Base-by-base conservation (phyloP, 495 filamentous ascomycete species). In the Aspergillus nanangensis region DNA sequence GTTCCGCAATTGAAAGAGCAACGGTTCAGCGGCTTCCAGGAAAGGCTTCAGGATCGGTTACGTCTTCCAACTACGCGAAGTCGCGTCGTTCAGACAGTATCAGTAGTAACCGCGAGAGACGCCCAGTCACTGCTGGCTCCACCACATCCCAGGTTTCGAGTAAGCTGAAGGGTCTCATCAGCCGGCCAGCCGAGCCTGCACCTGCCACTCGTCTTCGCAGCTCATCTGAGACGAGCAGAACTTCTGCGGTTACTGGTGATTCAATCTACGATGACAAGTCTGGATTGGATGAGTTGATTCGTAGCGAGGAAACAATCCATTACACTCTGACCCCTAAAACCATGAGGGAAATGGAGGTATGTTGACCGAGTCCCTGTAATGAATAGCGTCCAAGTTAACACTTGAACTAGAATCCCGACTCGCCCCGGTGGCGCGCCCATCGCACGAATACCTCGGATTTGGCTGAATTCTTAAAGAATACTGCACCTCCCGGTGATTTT, bases 241-340 rank as follows among this genome's bases (percentile, higher is more conserved):
- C 61, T 45, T 61, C 63, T 45, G 43, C 61, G 45, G 53, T 57
- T 35, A 67, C 62, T 38, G 52, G 65, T 45, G 65, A 72, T 15
- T 70, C 64, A 21, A 45, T 56, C 19, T 72, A 71, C 32, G 76
- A 76, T 27, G 76, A 75, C 43, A 72, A 66, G 41, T 68, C 69
- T 15, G 70, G 72, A 38, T 90, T 98, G 63, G 93, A 98, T 55
- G 79, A 91, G 51, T 74, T 96, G 27, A 93, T 98, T 47, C 83
- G 86, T 29, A 90, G 90, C 63, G 82, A 90, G 45, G 84, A 95
- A 60, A 96, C 93, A 2, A 84, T 98, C 36, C 90, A 92, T 62
- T 96, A 85, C 60, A 96, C 93, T 2, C 75, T 96, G 23, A 98
- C 93, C 1, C 92, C 93, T 1, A 83, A 87, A 57, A 88, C 75